Conservation (phyloP, 495 filamentous ascomycete species). For the Tuber indicum region DNA sequence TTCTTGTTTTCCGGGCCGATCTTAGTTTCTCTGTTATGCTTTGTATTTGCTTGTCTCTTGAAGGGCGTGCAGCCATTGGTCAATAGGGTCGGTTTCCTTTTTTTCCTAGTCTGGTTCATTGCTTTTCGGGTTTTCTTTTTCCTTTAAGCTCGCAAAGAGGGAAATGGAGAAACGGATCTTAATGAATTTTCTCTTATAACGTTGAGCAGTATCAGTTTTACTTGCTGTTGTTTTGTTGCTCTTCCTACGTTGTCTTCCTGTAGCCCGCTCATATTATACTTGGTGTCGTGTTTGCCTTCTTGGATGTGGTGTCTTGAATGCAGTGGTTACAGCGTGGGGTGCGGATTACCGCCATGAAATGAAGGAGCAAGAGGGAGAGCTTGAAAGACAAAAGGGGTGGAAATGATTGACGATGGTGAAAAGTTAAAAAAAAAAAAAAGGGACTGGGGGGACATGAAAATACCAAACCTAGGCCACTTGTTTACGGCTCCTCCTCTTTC, state of each 20-base stretch:
- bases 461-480: background rate
- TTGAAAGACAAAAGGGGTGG: background rate
- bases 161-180: conserved; percentile 8
- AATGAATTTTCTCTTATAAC: conserved; percentile 8
- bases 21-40: background rate
- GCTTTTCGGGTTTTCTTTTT: background rate
- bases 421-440: background rate
- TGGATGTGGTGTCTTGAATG: background rate
- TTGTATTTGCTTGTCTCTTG: conserved; percentile 1
- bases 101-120: background rate
- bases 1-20: background rate
- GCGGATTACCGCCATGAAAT: background rate
- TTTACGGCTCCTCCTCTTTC: conserved; percentile 6
- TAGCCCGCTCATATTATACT: background rate
- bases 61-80: background rate
- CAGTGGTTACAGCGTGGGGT: background rate
- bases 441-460: background rate
- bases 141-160: conserved; percentile 9
- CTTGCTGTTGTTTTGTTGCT: conserved; percentile 10
- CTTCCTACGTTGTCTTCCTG: background rate
- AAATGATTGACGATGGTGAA: background rate
- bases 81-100: conserved; percentile 2
- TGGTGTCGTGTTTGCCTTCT: background rate
- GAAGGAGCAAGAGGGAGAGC: background rate
- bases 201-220: conserved; percentile 8